Evolutionary conservation across 768 basidiomycete genomes (phyloP), one percentile per base, ranked within the genome.

Genomic region (Stropharia rugosoannulata): DNA sequence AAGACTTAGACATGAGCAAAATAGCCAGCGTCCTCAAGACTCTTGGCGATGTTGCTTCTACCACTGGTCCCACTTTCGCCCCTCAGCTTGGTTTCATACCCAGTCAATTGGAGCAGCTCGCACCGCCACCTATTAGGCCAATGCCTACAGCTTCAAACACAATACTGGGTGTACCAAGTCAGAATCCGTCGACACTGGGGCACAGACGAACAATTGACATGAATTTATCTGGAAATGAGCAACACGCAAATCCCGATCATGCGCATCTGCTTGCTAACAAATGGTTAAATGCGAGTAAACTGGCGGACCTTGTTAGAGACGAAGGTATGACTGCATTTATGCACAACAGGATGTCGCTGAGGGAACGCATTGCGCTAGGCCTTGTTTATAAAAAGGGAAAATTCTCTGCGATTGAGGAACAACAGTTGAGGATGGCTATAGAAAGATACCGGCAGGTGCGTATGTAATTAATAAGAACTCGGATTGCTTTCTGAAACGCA

Each of bases 341-440:
- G 13, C 36, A 38, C 22, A 11, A 38, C 12, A 47, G 15, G 5
- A 25, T 15, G 4, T 13, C 32, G 37, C 32, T 15, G 32, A 16
- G 9, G n/a, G 45, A 29, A 40, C 9, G 45, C 13, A 32, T 19
- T 35, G 29, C 27, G 25, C 36, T 49, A 93, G 90, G 90, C 32
- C 80, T 93, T n/a, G 80, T 89, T 2, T 93, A 90, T 68, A 92
- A 87, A 72, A 92, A 92, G 69, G 91, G 91, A 12, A 93, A 90
- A 65, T 94, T 94, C 63, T 91, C 90, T 22, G 82, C 86, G 0
- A 84, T 84, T 40, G 91, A 94, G 64, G 87, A 85, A 55, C 78
- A 83, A 22, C 85, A 86, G 58, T 69, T 93, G 1, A 78, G 72
- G 59, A 68, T 70, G 12, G 90, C 90, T 6, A 84, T 93, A 36